Percentiles rank a stretch among this genome's conserved stretches.
These are phyloP conservation scores for Austroboletus rostrupii DNA, from an alignment of 1,284 basidiomycete genomes.

Conservation along the genomic window DNA sequence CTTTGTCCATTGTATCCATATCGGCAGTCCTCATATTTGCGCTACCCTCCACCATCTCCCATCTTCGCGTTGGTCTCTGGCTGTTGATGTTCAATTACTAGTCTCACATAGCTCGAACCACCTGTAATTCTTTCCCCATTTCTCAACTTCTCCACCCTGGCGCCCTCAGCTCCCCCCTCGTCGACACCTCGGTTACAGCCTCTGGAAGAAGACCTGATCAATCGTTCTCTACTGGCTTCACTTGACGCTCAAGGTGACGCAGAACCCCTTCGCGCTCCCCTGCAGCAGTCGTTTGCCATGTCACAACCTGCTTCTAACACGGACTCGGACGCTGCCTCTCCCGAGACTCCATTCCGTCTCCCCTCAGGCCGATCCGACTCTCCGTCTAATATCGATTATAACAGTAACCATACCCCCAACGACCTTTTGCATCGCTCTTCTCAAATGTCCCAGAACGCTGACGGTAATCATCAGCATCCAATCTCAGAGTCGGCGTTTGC, in stretches of 20 bases:
- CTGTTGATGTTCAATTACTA: constrained; percentile 37
- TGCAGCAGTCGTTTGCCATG: constrained; percentile 26
- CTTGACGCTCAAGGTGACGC: constrained; percentile 77
- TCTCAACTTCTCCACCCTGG: constrained; percentile 54
- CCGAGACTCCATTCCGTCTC: constrained; percentile 51
- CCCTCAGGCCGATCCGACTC: constrained; percentile 47
- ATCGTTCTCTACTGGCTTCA: constrained; percentile 73
- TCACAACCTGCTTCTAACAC: constrained; percentile 41
- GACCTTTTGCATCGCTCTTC: constrained; percentile 32
- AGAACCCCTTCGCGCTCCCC: constrained; percentile 50
- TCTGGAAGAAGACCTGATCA: constrained; percentile 77
- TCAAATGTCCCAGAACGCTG: constrained; percentile 36
- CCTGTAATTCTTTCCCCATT: constrained; percentile 27
- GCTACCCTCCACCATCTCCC: constrained; percentile 22
- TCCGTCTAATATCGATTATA: constrained; percentile 37
- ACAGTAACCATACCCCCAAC: constrained; percentile 33
- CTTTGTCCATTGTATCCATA: constrained; percentile 35
- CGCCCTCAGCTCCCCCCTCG: constrained; percentile 54
- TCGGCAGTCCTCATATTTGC: constrained; percentile 31
- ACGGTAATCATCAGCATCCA: constrained; percentile 31
- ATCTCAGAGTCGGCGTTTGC: constrained; percentile 27
- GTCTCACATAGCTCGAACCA: constrained; percentile 29
- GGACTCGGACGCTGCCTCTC: constrained; percentile 50
- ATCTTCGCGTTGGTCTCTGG: constrained; percentile 23
- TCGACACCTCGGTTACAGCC: constrained; percentile 45